These are phyloP conservation scores for Auriscalpium orientale DNA, from an alignment of 768 basidiomycete species.

Conservation along the genomic window DNA sequence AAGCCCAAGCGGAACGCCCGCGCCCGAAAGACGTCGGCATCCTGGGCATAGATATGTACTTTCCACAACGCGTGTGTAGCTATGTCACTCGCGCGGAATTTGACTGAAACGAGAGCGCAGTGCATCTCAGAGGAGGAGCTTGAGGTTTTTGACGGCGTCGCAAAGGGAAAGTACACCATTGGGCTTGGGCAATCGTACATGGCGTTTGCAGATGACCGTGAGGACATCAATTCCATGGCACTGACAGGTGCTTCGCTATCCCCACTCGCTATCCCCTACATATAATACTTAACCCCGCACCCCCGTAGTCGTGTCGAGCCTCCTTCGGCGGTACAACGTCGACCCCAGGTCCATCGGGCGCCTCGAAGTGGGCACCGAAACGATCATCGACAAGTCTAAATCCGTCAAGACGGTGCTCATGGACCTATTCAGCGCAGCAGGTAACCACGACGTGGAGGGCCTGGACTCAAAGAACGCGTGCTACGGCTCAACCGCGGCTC, in stretches of 20 bases:
- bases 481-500: constrained; percentile 95
- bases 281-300: not conserved
- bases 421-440: constrained; percentile 89
- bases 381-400: constrained; percentile 98
- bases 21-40: constrained; percentile 1
- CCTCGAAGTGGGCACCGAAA: constrained; percentile 95
- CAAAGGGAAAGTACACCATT: constrained; percentile 96
- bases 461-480: constrained; percentile 99
- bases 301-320: constrained; percentile 66
- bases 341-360: constrained; percentile 95
- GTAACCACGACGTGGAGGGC: constrained; percentile 95
- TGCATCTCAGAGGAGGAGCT: constrained; percentile 94
- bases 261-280: not conserved
- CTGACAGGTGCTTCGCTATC: constrained; percentile 63
- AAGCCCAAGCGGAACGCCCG: not conserved
- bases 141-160: constrained; percentile 88
- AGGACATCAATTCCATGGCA: constrained; percentile 97
- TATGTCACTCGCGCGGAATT: not conserved
- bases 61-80: not conserved
- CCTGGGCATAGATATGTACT: constrained; percentile 1
- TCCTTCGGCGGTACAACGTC: constrained; percentile 89
- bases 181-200: constrained; percentile 96
- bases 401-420: constrained; percentile 96
- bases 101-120: constrained; percentile 28
- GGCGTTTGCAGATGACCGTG: constrained; percentile 96